Conservation (phyloP, 371 early-diverging fungal genomes). For the Syncephalastrum racemosum region DNA sequence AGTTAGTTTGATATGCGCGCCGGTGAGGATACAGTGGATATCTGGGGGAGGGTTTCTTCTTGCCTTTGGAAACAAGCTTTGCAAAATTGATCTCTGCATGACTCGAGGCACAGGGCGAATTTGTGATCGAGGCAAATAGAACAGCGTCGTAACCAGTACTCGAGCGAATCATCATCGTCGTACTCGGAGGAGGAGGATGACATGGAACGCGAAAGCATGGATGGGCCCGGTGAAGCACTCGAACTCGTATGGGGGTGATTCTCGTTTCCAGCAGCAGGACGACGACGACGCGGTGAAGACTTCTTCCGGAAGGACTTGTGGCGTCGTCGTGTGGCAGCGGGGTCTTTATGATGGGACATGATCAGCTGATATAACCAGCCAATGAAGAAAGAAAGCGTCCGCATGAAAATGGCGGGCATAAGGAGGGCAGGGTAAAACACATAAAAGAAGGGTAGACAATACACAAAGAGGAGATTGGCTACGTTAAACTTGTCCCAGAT, state of each 20-base stretch:
- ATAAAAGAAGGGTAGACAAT: conserved; percentile 49
- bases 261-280: conserved; percentile 1
- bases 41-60: background rate
- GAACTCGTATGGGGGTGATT: background rate
- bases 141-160: conserved; percentile 65
- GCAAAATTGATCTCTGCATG: conserved; percentile 70
- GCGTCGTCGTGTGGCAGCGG: conserved; percentile 9
- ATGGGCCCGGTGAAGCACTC: background rate
- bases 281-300: conserved; percentile 2
- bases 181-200: conserved; percentile 11
- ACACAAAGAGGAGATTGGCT: conserved; percentile 46
- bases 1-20: background rate
- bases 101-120: conserved; percentile 58
- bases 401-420: conserved; percentile 50
- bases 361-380: conserved; percentile 35
- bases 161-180: conserved; percentile 48
- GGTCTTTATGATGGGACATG: conserved; percentile 28
- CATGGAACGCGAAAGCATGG: background rate
- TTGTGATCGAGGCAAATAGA: conserved; percentile 69
- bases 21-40: background rate
- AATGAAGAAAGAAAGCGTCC: conserved; percentile 38
- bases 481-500: conserved; percentile 42
- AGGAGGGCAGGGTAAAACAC: conserved; percentile 46
- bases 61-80: conserved; percentile 65
- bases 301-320: background rate